A percentile compares a stretch with the other conserved stretches of the same genome.
Evolutionary conservation across 2,329 filamentous ascomycete genomes (phyloP).

Genomic region (Ophiostoma australiae): DNA sequence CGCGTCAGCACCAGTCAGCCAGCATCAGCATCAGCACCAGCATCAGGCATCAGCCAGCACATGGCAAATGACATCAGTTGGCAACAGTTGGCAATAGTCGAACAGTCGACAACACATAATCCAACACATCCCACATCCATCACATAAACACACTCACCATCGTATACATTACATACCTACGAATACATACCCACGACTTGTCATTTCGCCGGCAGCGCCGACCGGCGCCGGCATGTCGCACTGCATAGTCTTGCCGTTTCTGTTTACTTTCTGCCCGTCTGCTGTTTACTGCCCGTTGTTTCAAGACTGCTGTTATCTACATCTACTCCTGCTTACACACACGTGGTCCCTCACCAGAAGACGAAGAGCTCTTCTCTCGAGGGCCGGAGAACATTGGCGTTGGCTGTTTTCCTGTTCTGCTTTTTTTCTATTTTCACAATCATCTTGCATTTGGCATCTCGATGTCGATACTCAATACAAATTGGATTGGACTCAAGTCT

Average conservation of each 20-base stretch:
- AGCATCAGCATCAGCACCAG: background rate
- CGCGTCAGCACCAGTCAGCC: no score
- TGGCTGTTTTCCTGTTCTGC: no score
- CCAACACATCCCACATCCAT: no score
- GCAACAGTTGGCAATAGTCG: background rate
- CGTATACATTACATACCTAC: background rate
- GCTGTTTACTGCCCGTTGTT: background rate
- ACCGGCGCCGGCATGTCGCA: background rate
- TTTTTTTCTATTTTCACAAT: background rate
- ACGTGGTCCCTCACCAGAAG: slow-evolving; percentile 1
- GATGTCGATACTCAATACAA: background rate
- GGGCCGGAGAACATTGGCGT: background rate
- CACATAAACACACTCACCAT: background rate
- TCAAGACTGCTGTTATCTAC: background rate
- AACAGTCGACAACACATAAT: no score
- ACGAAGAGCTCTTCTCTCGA: background rate
- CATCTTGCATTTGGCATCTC: background rate
- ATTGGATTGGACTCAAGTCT: background rate
- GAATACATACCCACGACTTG: background rate
- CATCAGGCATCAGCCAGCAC: background rate
- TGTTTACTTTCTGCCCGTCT: no score
- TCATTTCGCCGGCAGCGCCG: no score
- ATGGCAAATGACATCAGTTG: background rate
- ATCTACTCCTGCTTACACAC: background rate
- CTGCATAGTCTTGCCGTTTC: background rate